Conservation (phyloP, 1,284 basidiomycete genomes). For the Baeospora myosura region DNA sequence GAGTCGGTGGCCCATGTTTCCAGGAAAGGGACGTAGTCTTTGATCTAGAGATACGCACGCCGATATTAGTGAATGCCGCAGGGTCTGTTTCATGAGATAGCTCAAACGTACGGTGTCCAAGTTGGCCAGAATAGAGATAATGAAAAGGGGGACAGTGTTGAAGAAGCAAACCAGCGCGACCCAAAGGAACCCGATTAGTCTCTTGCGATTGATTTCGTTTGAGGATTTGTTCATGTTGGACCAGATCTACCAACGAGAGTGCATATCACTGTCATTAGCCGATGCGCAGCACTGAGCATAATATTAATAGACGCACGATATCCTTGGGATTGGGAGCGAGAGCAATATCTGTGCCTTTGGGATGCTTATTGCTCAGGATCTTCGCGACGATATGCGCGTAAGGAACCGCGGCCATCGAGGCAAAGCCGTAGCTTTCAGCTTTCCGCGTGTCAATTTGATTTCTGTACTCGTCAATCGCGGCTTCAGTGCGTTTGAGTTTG, state of each 20-base stretch:
- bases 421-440: conserved; percentile 88
- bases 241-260: conserved; percentile 60
- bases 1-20: conserved; percentile 58
- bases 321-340: conserved; percentile 84
- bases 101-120: conserved; percentile 52
- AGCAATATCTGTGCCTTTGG: conserved; percentile 63
- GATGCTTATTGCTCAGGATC: conserved; percentile 57
- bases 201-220: conserved; percentile 59
- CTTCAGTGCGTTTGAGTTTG: conserved; percentile 71
- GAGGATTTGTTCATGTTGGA: conserved; percentile 75
- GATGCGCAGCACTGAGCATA: no score
- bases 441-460: conserved; percentile 67
- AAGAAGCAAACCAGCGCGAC: conserved; percentile 77
- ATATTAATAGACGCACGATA: conserved; percentile 55
- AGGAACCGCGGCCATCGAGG: conserved; percentile 87
- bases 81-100: neutral
- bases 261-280: no score
- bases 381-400: conserved; percentile 84
- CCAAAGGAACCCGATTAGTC: conserved; percentile 67
- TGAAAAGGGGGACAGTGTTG: conserved; percentile 83
- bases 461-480: conserved; percentile 74
- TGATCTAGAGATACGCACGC: conserved; percentile 32
- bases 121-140: conserved; percentile 79
- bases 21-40: conserved; percentile 67
- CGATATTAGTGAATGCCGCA: no score